Evolutionary conservation across 345 rosid species (phyloP).

Genomic region (Aegle marmelos): DNA sequence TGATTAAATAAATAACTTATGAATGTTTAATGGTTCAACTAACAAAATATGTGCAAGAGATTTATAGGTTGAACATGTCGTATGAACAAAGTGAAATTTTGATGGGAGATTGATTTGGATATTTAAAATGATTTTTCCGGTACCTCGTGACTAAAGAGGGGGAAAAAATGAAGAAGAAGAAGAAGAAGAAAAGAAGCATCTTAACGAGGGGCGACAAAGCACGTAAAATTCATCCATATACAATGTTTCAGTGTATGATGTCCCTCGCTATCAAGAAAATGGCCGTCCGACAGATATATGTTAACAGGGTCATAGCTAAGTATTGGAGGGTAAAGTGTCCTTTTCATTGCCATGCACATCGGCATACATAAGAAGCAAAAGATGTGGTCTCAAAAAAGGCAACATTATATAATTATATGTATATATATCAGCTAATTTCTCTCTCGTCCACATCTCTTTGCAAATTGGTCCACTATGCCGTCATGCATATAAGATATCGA

Average conservation of each 20-base stretch:
- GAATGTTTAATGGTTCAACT: too few relatives aligned
- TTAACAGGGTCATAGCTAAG: background rate
- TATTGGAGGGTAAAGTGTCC: slow-evolving; percentile 27
- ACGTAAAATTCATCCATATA: background rate
- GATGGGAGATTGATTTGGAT: background rate
- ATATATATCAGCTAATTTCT: background rate
- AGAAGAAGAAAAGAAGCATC: background rate
- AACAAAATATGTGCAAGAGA: too few relatives aligned
- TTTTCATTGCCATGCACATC: slow-evolving; percentile 14
- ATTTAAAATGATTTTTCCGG: too few relatives aligned
- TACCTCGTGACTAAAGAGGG: background rate
- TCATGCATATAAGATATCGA: slow-evolving; percentile 9
- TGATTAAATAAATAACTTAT: too few relatives aligned
- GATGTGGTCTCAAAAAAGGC: slow-evolving; percentile 42
- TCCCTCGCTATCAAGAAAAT: background rate
- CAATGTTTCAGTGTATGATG: background rate
- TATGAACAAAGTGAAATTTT: too few relatives aligned
- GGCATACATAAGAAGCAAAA: slow-evolving; percentile 19
- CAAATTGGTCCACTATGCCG: slow-evolving; percentile 32
- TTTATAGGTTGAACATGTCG: too few relatives aligned
- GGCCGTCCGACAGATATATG: background rate
- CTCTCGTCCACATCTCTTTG: slow-evolving; percentile 25
- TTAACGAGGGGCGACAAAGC: background rate
- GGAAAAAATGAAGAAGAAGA: background rate
- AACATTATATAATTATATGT: slow-evolving; percentile 13